Base-by-base conservation (phyloP, 2,329 filamentous ascomycete genomes). In the Ceratocystis ficicola region DNA sequence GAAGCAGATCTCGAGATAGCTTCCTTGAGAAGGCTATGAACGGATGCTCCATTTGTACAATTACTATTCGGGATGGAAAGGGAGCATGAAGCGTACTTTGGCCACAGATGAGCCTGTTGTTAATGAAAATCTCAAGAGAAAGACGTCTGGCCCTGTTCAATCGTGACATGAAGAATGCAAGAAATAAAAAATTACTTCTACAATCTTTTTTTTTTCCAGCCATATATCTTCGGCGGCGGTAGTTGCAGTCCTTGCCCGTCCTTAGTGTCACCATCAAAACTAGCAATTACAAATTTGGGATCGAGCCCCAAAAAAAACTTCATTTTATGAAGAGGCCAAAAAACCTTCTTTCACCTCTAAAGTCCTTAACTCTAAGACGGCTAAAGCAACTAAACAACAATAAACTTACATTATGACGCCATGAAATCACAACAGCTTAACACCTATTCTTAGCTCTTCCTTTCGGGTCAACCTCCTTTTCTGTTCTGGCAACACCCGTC, bases 31-130 rank as follows among this genome's bases (percentile, higher is more conserved):
- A 36, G 55, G 1, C 55, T 30, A 59, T 36, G 32, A 28, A 32
- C 55, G 3, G 55, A 36, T 8, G 55, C 55, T 59, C 55, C n/a
- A n/a, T 59, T 32, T 59, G 55, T 59, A 59, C 55, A 30, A 59
- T 59, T 59, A 59, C 55, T 59, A n/a, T 30, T 32, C 6, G 46
- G 46, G 20, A 22, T n/a, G 20, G 46, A 5, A 48, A 15, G 20
- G 25, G 25, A 10, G 25, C 48, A n/a, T 22, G 48, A 25, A 52
- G 15, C 48, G 10, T 4, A 52, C 48, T 15, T 28, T 52, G 48
- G 48, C 30, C 55, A 59, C 28, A 59, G 55, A 59, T 20, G 30
- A 32, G 28, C 55, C 30, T 32, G 28, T 57, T 57, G 8, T 59
- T 59, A 59, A 59, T 59, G 55, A 59, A 36, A 28, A 25, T 25